Evolutionary conservation across 176 grass and related monocot species (phyloP).

Genomic region (Tillandsia fasciculata): DNA sequence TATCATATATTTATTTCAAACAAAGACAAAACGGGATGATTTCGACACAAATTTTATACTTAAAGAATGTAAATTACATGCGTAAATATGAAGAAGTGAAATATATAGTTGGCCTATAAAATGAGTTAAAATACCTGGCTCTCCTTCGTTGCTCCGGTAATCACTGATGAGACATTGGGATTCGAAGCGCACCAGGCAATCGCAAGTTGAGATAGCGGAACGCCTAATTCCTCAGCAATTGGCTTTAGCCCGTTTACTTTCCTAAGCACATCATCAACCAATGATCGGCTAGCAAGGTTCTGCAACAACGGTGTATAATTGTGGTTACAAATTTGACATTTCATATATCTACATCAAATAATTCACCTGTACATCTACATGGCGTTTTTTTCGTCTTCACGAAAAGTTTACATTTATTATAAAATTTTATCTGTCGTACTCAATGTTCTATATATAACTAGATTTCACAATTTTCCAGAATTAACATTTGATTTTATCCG

Average conservation of each 20-base stretch:
- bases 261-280: constrained; percentile 70
- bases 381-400: no score
- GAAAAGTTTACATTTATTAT: no score
- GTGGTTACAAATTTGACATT: not conserved
- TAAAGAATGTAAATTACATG: not conserved
- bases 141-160: constrained; percentile 96
- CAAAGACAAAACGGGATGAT: not conserved
- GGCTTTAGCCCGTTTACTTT: constrained; percentile 88
- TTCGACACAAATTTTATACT: not conserved
- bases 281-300: constrained; percentile 82
- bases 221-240: constrained; percentile 67
- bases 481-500: no score
- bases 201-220: constrained; percentile 72
- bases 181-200: constrained; percentile 98
- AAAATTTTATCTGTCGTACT: no score
- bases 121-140: constrained; percentile 51
- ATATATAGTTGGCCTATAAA: not conserved
- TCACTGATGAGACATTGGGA: constrained; percentile 89
- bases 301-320: constrained; percentile 22
- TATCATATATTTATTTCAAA: not conserved
- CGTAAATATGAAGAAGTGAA: not conserved
- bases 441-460: no score
- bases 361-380: not conserved
- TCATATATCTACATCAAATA: not conserved
- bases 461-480: no score